Evolutionary conservation across 768 basidiomycete species (phyloP), one percentile per base, ranked within the genome.

Genomic region (Suillus subalutaceus): DNA sequence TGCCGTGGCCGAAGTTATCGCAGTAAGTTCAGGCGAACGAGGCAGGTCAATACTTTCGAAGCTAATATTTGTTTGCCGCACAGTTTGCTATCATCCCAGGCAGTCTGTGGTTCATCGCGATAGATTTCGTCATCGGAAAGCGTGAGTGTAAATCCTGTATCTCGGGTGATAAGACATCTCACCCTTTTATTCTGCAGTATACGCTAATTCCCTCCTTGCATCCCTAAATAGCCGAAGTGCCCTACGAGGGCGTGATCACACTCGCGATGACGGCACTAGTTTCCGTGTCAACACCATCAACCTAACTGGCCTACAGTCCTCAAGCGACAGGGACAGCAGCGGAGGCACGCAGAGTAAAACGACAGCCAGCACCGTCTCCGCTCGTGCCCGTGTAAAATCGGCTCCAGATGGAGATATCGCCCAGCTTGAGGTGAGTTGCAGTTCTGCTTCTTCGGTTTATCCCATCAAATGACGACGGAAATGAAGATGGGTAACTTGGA

Each of bases 91-190:
- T 74, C 2, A 68, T 79, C 38, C 84, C 84, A 3, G 70, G 81
- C 60, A 79, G 83, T 6, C 79, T 85, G 46, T 85, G 83, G 70
- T 79, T 79, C 26, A 78, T 84, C 66, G 83, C 81, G 3, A 78
- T 85, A 60, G 85, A 84, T 66, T 84, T 84, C 61, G 76, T 82
- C 35, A 79, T 84, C 50, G 84, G 84, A 60, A 84, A 84, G 73
- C 73, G 83, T 84, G 38, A 66, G 79, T 72, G 32, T 38, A 38
- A 40, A 15, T 35, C 15, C 4, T 9, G 6, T 30, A 41, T 55
- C 52, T 65, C n/a, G 2, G 26, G 8, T 52, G 26, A 40, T 16
- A n/a, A 20, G 12, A 16, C 13, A 23, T 15, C 20, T 56, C 20
- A 65, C 32, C 41, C 23, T 32, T 38, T 32, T 26, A 12, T 35